Conservation (phyloP, 257 asterid species). For the Cinchona pubescens region DNA sequence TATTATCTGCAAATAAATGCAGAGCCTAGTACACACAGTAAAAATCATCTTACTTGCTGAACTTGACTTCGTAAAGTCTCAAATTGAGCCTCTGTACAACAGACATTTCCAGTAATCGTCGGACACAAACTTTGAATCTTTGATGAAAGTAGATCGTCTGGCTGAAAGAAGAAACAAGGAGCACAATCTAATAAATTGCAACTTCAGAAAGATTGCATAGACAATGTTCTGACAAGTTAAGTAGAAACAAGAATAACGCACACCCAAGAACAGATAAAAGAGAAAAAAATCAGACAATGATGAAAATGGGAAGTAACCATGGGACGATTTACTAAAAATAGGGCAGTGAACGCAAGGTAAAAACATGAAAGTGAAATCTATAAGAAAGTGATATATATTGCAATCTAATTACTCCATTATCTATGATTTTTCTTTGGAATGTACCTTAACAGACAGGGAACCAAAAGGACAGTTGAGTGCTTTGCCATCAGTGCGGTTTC, state of each 20-base stretch:
- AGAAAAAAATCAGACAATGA: background rate
- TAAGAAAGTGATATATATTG: no score
- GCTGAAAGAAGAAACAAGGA: conserved; percentile 44
- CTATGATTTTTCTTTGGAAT: conserved; percentile 15
- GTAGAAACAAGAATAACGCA: background rate
- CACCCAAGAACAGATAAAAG: background rate
- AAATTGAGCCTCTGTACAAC: conserved; percentile 87
- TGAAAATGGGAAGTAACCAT: background rate
- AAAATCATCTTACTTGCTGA: conserved; percentile 70
- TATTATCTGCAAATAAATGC: background rate
- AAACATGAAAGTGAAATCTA: background rate
- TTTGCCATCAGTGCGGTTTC: conserved; percentile 79
- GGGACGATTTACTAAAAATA: background rate
- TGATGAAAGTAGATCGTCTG: conserved; percentile 68
- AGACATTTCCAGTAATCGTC: conserved; percentile 82
- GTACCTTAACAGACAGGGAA: conserved; percentile 69
- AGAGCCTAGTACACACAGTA: conserved; percentile 10
- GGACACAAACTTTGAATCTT: conserved; percentile 98
- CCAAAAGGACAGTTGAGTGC: conserved; percentile 83
- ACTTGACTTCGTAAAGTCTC: conserved; percentile 81
- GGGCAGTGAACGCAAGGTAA: background rate
- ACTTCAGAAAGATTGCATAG: background rate
- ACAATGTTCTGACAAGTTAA: background rate
- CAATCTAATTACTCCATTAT: background rate
- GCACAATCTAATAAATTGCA: background rate